Evolutionary conservation across 306 rosid genomes (phyloP), one percentile per base, ranked within the genome.

Genomic region (Alnus rubra): DNA sequence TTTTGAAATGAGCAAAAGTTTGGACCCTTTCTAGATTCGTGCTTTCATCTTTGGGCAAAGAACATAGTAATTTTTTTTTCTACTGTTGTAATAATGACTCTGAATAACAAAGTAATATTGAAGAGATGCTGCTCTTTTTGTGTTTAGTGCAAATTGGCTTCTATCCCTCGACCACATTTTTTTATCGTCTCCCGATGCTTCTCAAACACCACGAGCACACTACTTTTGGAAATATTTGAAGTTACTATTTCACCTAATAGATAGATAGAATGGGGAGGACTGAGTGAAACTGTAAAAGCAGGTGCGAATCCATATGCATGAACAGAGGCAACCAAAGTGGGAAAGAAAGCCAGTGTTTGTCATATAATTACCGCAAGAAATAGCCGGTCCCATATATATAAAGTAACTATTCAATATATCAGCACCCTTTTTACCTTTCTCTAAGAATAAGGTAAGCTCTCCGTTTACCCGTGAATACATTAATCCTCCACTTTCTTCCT

Each of bases 151-250:
- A 42, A 33, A 42, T 42, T 42, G 1, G 7, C 45, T 42, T 1
- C 7, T 5, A 42, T 4, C 45, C 5, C 45, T 49, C 11, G 10
- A 49, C 52, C 3, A 49, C 52, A 49, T 49, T 9, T 42, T 9
- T 49, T 49, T 49, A 4, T 49, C 52, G 52, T 49, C 52, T 49
- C 14, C 13, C 52, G 11, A 49, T 49, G 52, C 14, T 49, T 10
- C 52, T 49, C 51, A 48, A 48, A 48, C 51, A 9, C 9, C 49
- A 45, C 49, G 49, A 9, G 49, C 49, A 53, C 58, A 9, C 16
- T n/a, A 55, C 60, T 55, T 55, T 55, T 55, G 60, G 60, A 55
- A 55, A 55, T 55, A 55, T 55, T 55, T 55, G 60, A 55, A 55
- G 23, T 4, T 0, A 53, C 58, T 53, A 14, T 16, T 16, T 53